phyloP scores from a whole-genome alignment of 1,139 yeast species.

The Saccharomyces hybrid region DNA sequence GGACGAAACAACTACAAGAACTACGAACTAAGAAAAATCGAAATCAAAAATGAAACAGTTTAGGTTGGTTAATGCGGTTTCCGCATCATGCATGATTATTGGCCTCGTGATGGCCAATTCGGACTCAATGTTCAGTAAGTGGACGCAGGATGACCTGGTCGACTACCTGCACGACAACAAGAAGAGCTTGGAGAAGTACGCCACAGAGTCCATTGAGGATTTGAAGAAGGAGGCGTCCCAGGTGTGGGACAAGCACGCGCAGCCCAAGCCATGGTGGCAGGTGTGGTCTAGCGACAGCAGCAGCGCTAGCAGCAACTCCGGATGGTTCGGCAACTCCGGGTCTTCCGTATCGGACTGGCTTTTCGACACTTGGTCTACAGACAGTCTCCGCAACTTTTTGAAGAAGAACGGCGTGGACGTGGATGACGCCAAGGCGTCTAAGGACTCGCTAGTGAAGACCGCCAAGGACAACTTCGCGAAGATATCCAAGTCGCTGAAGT shows the following conservation, averaged over 20 bases:
- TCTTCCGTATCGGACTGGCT: conserved; percentile 34
- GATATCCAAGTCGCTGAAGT: conserved; percentile 33
- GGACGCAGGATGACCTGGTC: conserved; percentile 31
- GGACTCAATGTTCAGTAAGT: conserved; percentile 24
- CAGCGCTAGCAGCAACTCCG: conserved; percentile 6
- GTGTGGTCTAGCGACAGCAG: conserved; percentile 19
- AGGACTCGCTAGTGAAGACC: conserved; percentile 34
- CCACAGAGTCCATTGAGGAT: conserved; percentile 27
- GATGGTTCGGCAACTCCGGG: conserved; percentile 1
- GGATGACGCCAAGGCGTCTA: conserved; percentile 30
- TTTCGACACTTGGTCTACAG: conserved; percentile 44
- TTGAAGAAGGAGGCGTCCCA: conserved; percentile 34
- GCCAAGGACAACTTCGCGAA: conserved; percentile 37
- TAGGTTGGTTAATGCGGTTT: conserved; percentile 3
- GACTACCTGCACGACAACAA: conserved; percentile 36
- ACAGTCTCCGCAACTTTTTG: conserved; percentile 35
- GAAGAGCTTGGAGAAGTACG: conserved; percentile 20
- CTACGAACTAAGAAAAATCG: not conserved
- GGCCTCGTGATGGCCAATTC: conserved; percentile 7
- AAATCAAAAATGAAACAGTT: conserved; percentile 1
- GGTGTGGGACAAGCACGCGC: conserved; percentile 32
- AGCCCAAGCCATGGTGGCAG: conserved; percentile 28
- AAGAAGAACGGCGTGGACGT: conserved; percentile 33
- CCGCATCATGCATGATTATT: conserved; percentile 2
- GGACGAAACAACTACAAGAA: not conserved